Base-by-base conservation (phyloP, 495 filamentous ascomycete species). In the Neurospora sp. region DNA sequence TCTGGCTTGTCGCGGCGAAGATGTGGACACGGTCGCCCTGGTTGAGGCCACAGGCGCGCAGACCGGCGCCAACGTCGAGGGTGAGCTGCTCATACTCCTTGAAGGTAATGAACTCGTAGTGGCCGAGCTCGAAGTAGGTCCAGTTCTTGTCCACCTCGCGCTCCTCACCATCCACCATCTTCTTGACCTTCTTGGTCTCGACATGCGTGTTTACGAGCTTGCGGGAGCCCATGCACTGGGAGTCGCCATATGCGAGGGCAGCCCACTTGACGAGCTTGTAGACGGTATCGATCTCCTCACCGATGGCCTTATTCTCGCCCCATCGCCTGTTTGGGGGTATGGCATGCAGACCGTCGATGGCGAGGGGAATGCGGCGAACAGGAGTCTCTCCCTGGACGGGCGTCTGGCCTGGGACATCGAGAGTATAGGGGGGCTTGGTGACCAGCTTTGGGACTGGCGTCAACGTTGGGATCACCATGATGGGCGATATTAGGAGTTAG, bases 151-250 rank as follows among this genome's bases (percentile, higher is more conserved):
- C 92, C 31, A 97, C 91, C 85, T 97, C 91, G 77, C 87, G 82
- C 83, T 97, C 93, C 77, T 92, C 88, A 54, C 96, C 96, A 82
- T 99, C 94, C 20, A 98, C 87, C 74, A 95, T 86, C 88, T 97
- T 99, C 91, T 97, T 98, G 79, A 99, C 84, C 88, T 96, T 97
- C 88, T 97, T 98, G 76, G 90, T 93, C 85, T 99, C 96, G 72
- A 91, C 86, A 81, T 99, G 96, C 8, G 90, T 92, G 80, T 92
- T 90, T 82, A 99, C 85, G 72, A 98, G 85, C 79, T 89, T 90
- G 73, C 96, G 91, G 71, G 87, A 90, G 74, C 92, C 96, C 76
- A 98, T 84, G 73, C 91, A 91, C 84, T 95, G 96, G 73, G 91
- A 89, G 80, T 97, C 97, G 78, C 96, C 96, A 83, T 89, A 97